Evolutionary conservation across 768 basidiomycete species (phyloP), one percentile per base, ranked within the genome.

Genomic region (Amanita inopinata): DNA sequence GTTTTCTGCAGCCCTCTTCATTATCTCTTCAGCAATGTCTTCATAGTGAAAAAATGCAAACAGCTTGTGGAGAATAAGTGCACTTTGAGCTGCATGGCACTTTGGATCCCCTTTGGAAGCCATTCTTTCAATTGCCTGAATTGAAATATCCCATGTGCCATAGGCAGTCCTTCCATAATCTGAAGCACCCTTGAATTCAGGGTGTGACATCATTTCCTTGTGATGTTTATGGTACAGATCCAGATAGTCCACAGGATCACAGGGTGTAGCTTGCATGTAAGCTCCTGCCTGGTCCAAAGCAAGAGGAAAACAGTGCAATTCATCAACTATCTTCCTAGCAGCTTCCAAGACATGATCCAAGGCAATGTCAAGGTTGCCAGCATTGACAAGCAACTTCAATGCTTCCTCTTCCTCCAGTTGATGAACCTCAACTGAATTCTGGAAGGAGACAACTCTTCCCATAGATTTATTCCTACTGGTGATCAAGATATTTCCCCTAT

Each of bases 281-380:
- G 51, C 49, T 12, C 49, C 53, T 42, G 51, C 53, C 27, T 51
- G 50, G 24, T 51, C 50, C 41, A 53, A 30, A 14, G 50, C 48
- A 4, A 51, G 33, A 22, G 48, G 48, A 17, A 37, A 2, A 18
- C 23, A 34, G 15, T 31, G 17, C 17, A 43, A 15, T 7, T 5
- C 10, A 14, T 14, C 40, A 8, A 50, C 49, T 44, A 54, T 53
- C 2, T 28, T 31, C 20, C 28, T 14, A 12, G 52, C 44, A 25
- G 19, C 23, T 7, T 39, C 12, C 11, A n/a, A n/a, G n/a, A n/a
- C n/a, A n/a, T n/a, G n/a, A n/a, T 23, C 27, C 18, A 24, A 39
- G 10, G 42, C 15, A 2, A 5, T 23, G 28, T 33, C 22, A 15
- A 48, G 7, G 17, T 40, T 23, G 8, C 50, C 47, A 22, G 52